Base-by-base conservation (phyloP, 140 eudicot genomes). In the Ambrosia hybrid region DNA sequence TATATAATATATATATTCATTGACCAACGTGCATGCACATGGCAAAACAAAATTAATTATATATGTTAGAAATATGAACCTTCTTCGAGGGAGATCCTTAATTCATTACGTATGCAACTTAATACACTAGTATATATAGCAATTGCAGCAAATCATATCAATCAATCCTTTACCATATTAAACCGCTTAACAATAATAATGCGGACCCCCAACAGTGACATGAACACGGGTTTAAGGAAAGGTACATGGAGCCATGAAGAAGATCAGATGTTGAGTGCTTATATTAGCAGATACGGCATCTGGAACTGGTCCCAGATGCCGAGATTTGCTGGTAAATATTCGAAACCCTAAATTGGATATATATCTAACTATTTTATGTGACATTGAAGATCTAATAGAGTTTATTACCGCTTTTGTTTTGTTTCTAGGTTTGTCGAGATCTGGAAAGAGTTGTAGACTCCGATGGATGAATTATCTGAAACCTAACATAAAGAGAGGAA, bases 241-340 rank as follows among this genome's bases (percentile, higher is more conserved):
- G 65, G 65, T 26, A 10, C 65, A 9, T 58, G 65, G 65, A 58
- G 65, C 15, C 65, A 58, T 58, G 65, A 58, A 58, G 65, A 58
- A 58, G 65, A 58, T 58, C 15, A 58, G 16, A 26, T 58, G 65
- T 58, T 58, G 65, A 58, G 26, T 33, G 4, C 65, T 58, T 58
- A 58, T 4, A 58, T 58, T 3, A 58, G 41, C 65, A 58, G 41
- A 58, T 58, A 58, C 10, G 65, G 65, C 39, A 58, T 58, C 7
- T 58, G 65, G 65, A 58, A 58, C 14, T 58, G 65, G 65, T 9
- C 65, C 41, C 65, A 58, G 15, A 58, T 58, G 65, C 65, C 65
- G 3, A 58, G 65, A 58, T 58, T 58, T 58, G 65, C 65, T 11
- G 65, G 65, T 58, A 58, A 9, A 30, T 30, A 26, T 58, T 26